phyloP scores from a whole-genome alignment of 768 basidiomycete genomes.

The Lactarius hatsudake region DNA sequence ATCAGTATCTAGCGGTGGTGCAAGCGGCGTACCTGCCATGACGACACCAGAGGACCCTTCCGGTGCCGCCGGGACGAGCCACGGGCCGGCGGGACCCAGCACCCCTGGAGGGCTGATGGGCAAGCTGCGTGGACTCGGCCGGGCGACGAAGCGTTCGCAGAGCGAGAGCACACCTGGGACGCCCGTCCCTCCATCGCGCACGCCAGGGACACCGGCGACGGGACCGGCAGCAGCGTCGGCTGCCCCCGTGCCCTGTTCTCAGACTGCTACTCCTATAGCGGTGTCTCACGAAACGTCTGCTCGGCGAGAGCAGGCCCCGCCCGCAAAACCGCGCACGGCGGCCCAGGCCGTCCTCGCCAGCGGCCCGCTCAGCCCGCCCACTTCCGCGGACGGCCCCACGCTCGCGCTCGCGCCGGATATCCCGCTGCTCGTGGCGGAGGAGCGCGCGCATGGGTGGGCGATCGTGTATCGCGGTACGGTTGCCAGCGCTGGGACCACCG shows the following conservation, averaged over 20 bases:
- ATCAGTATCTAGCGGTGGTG: conserved; percentile 41
- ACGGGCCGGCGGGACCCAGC: neutral
- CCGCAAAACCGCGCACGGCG: conserved; percentile 45
- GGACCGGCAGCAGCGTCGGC: neutral
- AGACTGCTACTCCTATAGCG: neutral
- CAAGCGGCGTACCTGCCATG: conserved; percentile 34
- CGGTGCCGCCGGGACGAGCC: neutral
- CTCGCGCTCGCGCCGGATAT: conserved; percentile 58
- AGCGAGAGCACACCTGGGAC: conserved; percentile 31
- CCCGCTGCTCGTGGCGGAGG: conserved; percentile 77
- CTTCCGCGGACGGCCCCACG: conserved; percentile 68
- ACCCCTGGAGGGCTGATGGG: conserved; percentile 65
- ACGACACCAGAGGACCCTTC: conserved; percentile 46
- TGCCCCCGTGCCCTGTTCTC: neutral
- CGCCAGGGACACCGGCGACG: neutral
- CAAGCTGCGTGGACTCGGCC: conserved; percentile 71
- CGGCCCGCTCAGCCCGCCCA: conserved; percentile 60
- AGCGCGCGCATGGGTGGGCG: conserved; percentile 69
- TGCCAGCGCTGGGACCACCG: conserved; percentile 44
- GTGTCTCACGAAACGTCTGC: neutral
- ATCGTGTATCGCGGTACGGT: conserved; percentile 75
- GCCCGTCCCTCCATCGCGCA: neutral
- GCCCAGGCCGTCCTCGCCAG: conserved; percentile 52
- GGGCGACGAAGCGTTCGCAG: conserved; percentile 44
- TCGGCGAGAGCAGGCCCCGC: neutral